These are phyloP conservation scores for Podila minutissima DNA, from an alignment of 192 early-diverging fungal species.

Conservation along the genomic window DNA sequence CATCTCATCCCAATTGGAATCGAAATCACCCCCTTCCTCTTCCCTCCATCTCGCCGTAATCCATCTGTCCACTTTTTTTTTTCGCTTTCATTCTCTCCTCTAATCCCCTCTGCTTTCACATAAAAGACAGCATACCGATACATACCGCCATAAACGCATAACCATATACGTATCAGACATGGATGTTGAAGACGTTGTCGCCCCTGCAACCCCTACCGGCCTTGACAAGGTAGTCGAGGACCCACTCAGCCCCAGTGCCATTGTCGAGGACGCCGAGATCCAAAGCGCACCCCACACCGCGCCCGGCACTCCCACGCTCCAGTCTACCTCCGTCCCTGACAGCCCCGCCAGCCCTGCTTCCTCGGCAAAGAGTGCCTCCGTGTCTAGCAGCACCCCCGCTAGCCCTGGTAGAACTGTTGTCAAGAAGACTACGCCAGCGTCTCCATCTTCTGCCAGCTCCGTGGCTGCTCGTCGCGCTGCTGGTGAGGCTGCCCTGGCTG, in stretches of 20 bases:
- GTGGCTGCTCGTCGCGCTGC: conserved; percentile 32
- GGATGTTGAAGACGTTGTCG: conserved; percentile 35
- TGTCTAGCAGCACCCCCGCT: conserved; percentile 3
- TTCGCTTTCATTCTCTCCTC: neutral
- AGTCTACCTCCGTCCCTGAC: neutral
- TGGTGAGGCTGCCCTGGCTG: conserved; percentile 13
- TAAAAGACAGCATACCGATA: neutral
- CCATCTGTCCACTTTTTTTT: neutral
- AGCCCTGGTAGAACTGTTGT: conserved; percentile 23
- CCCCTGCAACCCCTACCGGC: neutral
- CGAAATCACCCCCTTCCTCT: neutral
- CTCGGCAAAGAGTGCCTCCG: neutral
- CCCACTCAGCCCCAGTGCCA: conserved; percentile 1
- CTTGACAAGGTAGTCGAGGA: neutral
- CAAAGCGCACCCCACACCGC: neutral
- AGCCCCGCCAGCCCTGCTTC: conserved; percentile 15
- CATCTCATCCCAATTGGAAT: neutral
- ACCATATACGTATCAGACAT: neutral
- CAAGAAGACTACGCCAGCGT: neutral
- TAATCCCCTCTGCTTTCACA: neutral
- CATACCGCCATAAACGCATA: neutral
- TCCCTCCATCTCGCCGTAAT: neutral
- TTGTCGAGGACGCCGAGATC: neutral
- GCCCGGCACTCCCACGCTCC: neutral
- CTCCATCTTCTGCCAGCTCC: neutral